These are phyloP conservation scores for Salvia sclarea DNA, from an alignment of 305 asterid species.

Conservation along the genomic window DNA sequence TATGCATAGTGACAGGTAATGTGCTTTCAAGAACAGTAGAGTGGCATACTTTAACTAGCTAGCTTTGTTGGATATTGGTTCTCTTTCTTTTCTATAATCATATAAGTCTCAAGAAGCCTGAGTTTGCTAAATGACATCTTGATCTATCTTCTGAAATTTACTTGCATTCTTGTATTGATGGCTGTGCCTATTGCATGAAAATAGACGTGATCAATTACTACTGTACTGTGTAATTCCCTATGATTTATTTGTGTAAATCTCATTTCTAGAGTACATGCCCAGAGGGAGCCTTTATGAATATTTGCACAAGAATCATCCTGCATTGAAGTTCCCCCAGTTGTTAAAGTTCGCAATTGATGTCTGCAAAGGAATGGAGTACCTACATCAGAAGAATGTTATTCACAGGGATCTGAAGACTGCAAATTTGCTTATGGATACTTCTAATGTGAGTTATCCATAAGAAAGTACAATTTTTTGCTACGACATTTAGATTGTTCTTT, in stretches of 20 bases:
- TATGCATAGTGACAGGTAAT: slow-evolving; percentile 84
- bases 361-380: slow-evolving; percentile 93
- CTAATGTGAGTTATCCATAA: slow-evolving; percentile 49
- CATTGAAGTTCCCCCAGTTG: slow-evolving; percentile 63
- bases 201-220: slow-evolving; percentile 10
- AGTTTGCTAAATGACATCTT: slow-evolving; percentile 1
- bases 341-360: slow-evolving; percentile 83
- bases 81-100: slow-evolving; percentile 2
- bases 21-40: slow-evolving; percentile 27
- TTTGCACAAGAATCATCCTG: slow-evolving; percentile 62
- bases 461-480: slow-evolving; percentile 1
- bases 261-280: slow-evolving; percentile 78
- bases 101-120: slow-evolving; percentile 5
- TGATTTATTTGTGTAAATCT: slow-evolving; percentile 30
- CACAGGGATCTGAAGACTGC: slow-evolving; percentile 94
- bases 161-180: slow-evolving; percentile 4
- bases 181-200: slow-evolving; percentile 23
- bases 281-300: slow-evolving; percentile 85
- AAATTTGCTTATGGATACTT: slow-evolving; percentile 75
- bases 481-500: neutral
- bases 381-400: slow-evolving; percentile 77
- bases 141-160: slow-evolving; percentile 1
- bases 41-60: slow-evolving; percentile 25
- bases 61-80: slow-evolving; percentile 15
- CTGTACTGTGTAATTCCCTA: slow-evolving; percentile 4